Evolutionary conservation across 106 monocot species (phyloP).

Genomic region (Cymbidium sinense): DNA sequence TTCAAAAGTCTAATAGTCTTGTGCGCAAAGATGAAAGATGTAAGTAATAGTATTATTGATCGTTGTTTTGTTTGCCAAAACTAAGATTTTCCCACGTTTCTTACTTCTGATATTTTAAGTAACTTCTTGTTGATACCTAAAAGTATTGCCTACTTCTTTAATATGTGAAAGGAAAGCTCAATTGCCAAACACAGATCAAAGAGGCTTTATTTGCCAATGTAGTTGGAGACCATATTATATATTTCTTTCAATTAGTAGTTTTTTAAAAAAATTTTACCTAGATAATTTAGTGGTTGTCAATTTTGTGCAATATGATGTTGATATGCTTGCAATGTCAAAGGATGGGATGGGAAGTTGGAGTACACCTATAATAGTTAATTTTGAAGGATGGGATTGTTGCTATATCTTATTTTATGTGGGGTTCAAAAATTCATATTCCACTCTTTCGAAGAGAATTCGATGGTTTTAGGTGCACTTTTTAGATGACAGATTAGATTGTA

Average conservation of each 20-base stretch:
- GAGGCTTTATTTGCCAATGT: not conserved
- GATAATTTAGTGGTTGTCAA: not conserved
- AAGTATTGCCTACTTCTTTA: not conserved
- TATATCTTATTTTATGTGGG: no score
- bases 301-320: not conserved
- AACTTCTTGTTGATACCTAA: not conserved
- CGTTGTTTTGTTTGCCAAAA: not conserved
- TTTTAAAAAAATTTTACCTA: not conserved
- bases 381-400: no score
- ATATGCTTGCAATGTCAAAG: no score
- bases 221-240: not conserved
- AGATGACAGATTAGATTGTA: no score
- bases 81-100: not conserved
- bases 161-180: not conserved
- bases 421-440: no score
- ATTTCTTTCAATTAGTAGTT: not conserved
- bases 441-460: no score
- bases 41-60: constrained; percentile 32
- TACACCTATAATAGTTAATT: no score
- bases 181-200: not conserved
- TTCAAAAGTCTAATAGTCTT: constrained; percentile 61
- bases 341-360: no score
- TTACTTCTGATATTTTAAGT: constrained; percentile 3
- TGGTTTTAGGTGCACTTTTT: no score
- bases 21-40: constrained; percentile 73